Evolutionary conservation across 495 filamentous ascomycete genomes (phyloP), one percentile per base, ranked within the genome.

Genomic region (Wilcoxina mikolae): DNA sequence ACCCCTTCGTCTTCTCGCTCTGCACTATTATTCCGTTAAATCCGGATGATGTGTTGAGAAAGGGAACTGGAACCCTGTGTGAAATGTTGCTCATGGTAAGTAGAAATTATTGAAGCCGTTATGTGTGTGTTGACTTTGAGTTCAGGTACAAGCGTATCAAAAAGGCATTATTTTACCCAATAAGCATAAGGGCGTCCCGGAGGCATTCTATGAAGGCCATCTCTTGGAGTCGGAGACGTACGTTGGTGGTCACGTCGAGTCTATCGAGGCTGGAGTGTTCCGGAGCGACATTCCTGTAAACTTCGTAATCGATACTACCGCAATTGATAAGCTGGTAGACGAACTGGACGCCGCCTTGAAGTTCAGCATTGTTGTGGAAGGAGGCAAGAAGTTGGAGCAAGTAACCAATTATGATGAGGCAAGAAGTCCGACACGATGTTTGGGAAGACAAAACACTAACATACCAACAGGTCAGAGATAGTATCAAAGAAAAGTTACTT

Each of bases 211-310:
- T 76, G 89, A 99, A 31, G 91, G 91, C 0, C 93, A 99, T 66
- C 69, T 99, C 39, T 76, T 99, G 15, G 91, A 96, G 55, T 93
- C 89, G 0, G 88, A 96, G 68, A 99, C 91, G 0, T 99, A 99
- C 60, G 91, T 99, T 23, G 91, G 91, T 58, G 91, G 91, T 43
- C 93, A 99, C 72, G 91, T 99, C 58, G 91, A 99, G 69, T 94
- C 87, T 85, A 96, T 99, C 49, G 93, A 99, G 69, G 91, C 91
- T 45, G 91, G 91, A 49, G 90, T 99, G 20, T 99, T 99, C 64
- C 82, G 91, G 49, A 83, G 85, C 27, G 91, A 99, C 67, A 94
- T 99, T 46, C 88, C 91, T 0, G 84, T 85, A 54, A 84, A 90
- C 56, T 99, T 99, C 68, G 83, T 76, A 1, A 74, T 99, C 20